Base-by-base conservation (phyloP, 1,139 yeast species). In the Sugiyamaella neomexicana region DNA sequence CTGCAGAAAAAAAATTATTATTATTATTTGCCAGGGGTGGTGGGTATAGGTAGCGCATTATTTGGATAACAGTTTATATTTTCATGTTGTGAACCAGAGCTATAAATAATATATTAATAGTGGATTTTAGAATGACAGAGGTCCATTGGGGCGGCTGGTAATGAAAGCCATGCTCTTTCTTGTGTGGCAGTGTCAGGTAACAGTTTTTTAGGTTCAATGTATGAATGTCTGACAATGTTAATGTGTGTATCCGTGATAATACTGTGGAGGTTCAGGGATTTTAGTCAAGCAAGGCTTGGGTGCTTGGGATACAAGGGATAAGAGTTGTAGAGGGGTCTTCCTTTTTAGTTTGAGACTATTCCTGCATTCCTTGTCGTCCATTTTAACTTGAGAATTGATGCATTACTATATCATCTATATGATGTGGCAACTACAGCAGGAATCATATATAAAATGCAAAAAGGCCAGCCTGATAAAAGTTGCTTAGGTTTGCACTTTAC, bases 11-110 rank as follows among this genome's bases (percentile, higher is more conserved):
- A 23, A 13, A 34, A 37, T 23, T 23, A 36, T 43, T 25, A 10
- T 40, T 37, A n/a, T n/a, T n/a, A n/a, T n/a, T n/a, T n/a, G n/a
- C n/a, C n/a, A n/a, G n/a, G n/a, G 25, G 29, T 37, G 20, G 10
- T 46, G 37, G 20, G 25, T 32, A 5, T 46, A 27, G 40, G 38
- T 27, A 37, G 25, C 44, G 43, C 50, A 46, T 46, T 46, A 46
- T 27, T 13, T 46, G 27, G 44, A 46, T 46, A 15, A 27, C 31
- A 25, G 17, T 44, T 31, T 43, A 12, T 20, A 20, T 43, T 44
- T 20, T 16, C 17, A 20, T 20, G 17, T 39, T 34, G 38, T 34
- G 38, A 34, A 6, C 29, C 13, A 44, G 34, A 44, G 20, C 39
- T 44, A 44, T 45, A 45, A 32, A 36, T 45, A 45, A 45, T 45